Evolutionary conservation across 164 flowering plant genomes (phyloP), one percentile per base, ranked within the genome.

Genomic region (Chimonanthus praecox): DNA sequence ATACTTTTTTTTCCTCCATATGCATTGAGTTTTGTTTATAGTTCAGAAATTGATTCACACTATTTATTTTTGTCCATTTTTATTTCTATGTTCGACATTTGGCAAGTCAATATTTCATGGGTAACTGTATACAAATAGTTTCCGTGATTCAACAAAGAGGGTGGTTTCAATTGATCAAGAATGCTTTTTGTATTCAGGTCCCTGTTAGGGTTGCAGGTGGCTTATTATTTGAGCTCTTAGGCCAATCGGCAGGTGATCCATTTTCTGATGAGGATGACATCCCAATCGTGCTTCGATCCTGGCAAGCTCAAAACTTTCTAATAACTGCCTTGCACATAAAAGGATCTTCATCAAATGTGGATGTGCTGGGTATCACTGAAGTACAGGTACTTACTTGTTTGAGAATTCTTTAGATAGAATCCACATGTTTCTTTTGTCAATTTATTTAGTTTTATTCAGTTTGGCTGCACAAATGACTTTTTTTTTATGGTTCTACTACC

Each of bases 151-250:
- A 33, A 33, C 20, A 18, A 2, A 10, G n/a, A 8, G 65, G 43
- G 16, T 51, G 4, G 45, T 69, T 49, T 49, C 60, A 61, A 71
- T 33, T 44, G 6, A 13, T 45, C 9, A 11, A 16, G 4, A 18
- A 8, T 4, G 6, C n/a, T 18, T 50, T 45, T 33, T 78, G 67
- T 72, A 67, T 72, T 60, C 78, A 95, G 99, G 98, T 95, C 33
- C 98, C 97, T 15, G 99, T 93, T 45, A 87, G 99, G 74, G 98
- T 88, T 78, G 92, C 94, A 67, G 98, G 94, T 68, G 98, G 98
- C 48, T 76, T 93, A 66, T 72, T 95, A 50, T 95, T 93, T 85
- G 99, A 95, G 86, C 97, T 93, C 47, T 73, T 92, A 78, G 98
- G 99, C 49, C 98, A 91, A 69, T 93, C 99, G 49, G 94, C 81